Conservation (phyloP, 2,329 filamentous ascomycete genomes). For the Penicillium sp. region DNA sequence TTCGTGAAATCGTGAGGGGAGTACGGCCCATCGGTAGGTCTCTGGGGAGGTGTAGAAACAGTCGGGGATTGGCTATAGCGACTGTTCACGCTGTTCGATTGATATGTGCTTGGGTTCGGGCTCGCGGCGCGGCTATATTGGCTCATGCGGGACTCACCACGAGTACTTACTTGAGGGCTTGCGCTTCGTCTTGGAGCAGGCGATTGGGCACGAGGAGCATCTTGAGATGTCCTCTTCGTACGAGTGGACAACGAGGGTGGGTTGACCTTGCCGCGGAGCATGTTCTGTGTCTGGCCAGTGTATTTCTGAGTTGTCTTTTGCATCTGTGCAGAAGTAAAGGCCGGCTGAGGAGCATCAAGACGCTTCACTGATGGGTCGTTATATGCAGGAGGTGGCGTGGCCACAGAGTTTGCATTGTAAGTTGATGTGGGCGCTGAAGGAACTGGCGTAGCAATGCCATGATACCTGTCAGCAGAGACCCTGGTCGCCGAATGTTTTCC, state of each 20-base stretch:
- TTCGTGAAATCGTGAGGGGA: constrained; percentile 50
- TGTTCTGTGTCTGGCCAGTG: constrained; percentile 77
- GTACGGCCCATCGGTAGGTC: constrained; percentile 45
- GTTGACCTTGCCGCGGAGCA: constrained; percentile 62
- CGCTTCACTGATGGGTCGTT: constrained; percentile 74
- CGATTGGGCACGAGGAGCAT: constrained; percentile 60
- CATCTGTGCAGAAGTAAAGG: constrained; percentile 93
- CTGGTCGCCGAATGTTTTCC: constrained; percentile 79
- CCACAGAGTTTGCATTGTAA: constrained; percentile 38
- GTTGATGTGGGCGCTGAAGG: constrained; percentile 51
- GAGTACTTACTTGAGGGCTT: constrained; percentile 38
- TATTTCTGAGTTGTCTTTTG: constrained; percentile 92
- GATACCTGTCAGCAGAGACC: constrained; percentile 95
- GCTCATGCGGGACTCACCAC: constrained; percentile 42
- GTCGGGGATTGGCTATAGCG: constrained; percentile 45
- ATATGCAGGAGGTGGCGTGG: constrained; percentile 84
- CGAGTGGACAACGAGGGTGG: constrained; percentile 64
- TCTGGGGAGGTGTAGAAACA: constrained; percentile 36
- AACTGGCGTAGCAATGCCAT: constrained; percentile 85
- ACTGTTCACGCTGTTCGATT: constrained; percentile 48
- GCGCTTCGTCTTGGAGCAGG: constrained; percentile 64
- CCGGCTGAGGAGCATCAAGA: constrained; percentile 86
- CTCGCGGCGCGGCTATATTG: constrained; percentile 50
- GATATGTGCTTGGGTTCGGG: constrained; percentile 51
- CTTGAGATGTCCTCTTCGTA: constrained; percentile 53